Percentiles rank a stretch among this genome's conserved stretches.
These are phyloP conservation scores for Aspergillus uvarum DNA, from an alignment of 2,329 filamentous ascomycete species.

Conservation along the genomic window DNA sequence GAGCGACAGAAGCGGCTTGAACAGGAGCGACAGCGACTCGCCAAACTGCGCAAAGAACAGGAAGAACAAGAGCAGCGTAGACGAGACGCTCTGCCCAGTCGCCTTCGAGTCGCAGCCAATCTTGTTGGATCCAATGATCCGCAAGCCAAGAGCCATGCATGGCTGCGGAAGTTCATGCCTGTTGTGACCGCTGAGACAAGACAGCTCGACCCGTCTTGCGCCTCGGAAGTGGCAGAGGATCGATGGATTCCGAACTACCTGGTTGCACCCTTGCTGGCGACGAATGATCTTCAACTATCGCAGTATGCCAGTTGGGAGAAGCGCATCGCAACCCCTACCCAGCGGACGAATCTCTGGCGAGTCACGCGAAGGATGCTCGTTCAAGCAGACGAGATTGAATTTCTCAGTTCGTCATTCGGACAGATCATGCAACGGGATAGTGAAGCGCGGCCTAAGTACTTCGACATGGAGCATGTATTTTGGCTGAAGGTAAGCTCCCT, in stretches of 20 bases:
- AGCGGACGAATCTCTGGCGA: conserved; percentile 50
- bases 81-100: conserved; percentile 47
- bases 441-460: conserved; percentile 49
- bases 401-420: conserved; percentile 37
- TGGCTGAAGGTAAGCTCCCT: conserved; percentile 48
- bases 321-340: conserved; percentile 42
- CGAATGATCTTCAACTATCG: conserved; percentile 50
- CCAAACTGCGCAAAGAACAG: conserved; percentile 45
- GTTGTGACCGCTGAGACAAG: conserved; percentile 45
- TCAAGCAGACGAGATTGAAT: conserved; percentile 41
- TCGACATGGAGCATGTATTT: conserved; percentile 51
- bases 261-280: conserved; percentile 49
- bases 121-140: conserved; percentile 46
- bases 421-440: conserved; percentile 43
- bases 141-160: conserved; percentile 42
- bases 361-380: conserved; percentile 48
- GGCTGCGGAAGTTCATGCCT: conserved; percentile 49
- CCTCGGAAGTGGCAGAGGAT: conserved; percentile 40
- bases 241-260: conserved; percentile 52
- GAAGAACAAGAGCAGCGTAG: conserved; percentile 49
- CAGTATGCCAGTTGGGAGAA: conserved; percentile 51
- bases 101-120: conserved; percentile 47
- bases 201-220: conserved; percentile 44
- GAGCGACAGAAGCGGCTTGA: conserved; percentile 46
- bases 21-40: conserved; percentile 43